A percentile compares a stretch with the other conserved stretches of the same genome.
phyloP scores from a whole-genome alignment of 139 green algal species.

The Tetraselmis chui region DNA sequence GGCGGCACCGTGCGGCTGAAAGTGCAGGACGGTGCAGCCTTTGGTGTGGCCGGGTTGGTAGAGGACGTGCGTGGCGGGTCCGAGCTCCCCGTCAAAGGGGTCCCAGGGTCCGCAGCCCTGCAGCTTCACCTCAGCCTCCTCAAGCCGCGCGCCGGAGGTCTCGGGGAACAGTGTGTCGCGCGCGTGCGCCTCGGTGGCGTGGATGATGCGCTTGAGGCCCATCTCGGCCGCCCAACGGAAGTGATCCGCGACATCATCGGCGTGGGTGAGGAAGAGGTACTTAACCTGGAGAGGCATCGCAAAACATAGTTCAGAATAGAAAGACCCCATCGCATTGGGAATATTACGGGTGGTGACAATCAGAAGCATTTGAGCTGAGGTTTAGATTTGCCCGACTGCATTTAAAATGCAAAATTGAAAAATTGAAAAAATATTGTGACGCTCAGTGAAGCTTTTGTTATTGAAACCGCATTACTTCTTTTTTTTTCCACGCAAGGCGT shows the following conservation, averaged over 20 bases:
- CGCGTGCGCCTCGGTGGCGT: not conserved
- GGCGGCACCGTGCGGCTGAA: not conserved
- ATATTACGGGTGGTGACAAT: too few relatives aligned
- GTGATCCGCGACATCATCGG: constrained; percentile 1
- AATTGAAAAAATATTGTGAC: too few relatives aligned
- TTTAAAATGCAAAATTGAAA: too few relatives aligned
- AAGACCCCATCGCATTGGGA: too few relatives aligned
- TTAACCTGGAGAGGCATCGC: too few relatives aligned
- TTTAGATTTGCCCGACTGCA: too few relatives aligned
- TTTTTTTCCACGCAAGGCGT: too few relatives aligned
- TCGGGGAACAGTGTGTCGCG: not conserved
- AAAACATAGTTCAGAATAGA: too few relatives aligned
- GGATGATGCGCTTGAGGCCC: not conserved
- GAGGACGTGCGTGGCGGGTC: not conserved
- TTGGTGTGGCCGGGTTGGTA: constrained; percentile 1
- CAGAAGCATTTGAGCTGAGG: too few relatives aligned
- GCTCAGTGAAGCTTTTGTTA: too few relatives aligned
- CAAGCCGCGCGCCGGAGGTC: not conserved
- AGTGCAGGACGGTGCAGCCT: not conserved
- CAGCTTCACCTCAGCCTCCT: not conserved
- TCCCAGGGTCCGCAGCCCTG: not conserved
- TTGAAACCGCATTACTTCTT: too few relatives aligned
- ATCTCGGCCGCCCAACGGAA: not conserved
- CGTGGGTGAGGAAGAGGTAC: constrained; percentile 3
- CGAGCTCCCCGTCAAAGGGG: not conserved